Evolutionary conservation across 805 yeast genomes (phyloP).

Genomic region (Candida hungchunana): DNA sequence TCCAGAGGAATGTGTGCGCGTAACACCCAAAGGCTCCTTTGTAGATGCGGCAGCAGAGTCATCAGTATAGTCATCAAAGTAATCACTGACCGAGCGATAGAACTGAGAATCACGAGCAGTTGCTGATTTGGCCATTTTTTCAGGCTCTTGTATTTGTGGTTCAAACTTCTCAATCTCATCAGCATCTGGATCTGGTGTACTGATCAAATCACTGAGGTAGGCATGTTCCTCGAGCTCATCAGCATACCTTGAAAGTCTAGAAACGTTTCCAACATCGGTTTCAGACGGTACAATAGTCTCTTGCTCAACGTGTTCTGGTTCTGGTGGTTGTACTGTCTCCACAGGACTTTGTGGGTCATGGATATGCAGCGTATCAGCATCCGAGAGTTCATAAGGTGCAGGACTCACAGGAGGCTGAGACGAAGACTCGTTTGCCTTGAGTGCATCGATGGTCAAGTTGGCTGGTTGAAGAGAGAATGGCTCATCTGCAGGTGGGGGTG

Average conservation of each 20-base stretch:
- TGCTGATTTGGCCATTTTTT: neutral
- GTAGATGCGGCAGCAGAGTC: too few relatives aligned
- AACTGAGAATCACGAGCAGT: constrained; percentile 21
- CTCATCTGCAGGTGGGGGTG: too few relatives aligned
- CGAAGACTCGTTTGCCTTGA: too few relatives aligned
- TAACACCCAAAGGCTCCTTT: constrained; percentile 1
- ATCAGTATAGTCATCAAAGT: constrained; percentile 25
- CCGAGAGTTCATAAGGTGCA: constrained; percentile 16
- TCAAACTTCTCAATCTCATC: constrained; percentile 2
- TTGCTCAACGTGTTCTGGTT: neutral
- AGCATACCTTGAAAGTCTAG: neutral
- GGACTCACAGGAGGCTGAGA: constrained; percentile 15
- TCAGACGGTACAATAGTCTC: neutral
- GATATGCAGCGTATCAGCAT: constrained; percentile 24
- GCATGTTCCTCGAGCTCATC: constrained; percentile 14
- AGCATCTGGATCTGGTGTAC: constrained; percentile 18
- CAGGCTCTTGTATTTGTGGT: neutral
- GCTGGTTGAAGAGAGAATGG: too few relatives aligned
- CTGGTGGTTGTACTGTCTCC: neutral
- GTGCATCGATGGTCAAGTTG: too few relatives aligned
- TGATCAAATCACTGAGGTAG: constrained; percentile 21
- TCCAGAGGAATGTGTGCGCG: constrained; percentile 23
- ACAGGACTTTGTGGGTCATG: constrained; percentile 12
- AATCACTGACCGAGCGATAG: constrained; percentile 24
- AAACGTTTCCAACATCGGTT: neutral